These are phyloP conservation scores for Globisporangium paroecandrum DNA, from an alignment of 352 stramenopile genomes.

Conservation along the genomic window DNA sequence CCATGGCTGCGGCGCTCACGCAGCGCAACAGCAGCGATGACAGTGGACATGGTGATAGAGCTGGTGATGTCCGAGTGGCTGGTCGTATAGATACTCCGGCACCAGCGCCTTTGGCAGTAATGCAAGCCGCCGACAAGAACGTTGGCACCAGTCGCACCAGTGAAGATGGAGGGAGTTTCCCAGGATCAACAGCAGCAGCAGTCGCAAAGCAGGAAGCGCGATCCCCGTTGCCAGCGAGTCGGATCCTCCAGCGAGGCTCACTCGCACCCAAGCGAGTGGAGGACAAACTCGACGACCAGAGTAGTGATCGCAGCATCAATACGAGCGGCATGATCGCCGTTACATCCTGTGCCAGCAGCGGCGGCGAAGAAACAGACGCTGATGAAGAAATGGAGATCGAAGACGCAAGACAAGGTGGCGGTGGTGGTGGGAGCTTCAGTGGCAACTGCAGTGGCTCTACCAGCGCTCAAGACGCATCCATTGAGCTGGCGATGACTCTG, in stretches of 20 bases:
- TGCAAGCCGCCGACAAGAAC: not conserved
- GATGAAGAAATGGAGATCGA: conserved; percentile 15
- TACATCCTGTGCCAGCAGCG: not conserved
- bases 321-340: conserved; percentile 3
- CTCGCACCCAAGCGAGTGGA: conserved; percentile 5
- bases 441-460: not conserved
- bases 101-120: not conserved
- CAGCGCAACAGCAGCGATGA: conserved; percentile 3
- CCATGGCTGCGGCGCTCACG: conserved; percentile 25
- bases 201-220: not conserved
- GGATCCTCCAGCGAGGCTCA: conserved; percentile 14
- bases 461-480: conserved; percentile 28
- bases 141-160: not conserved
- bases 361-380: conserved; percentile 4
- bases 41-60: not conserved
- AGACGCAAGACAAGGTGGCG: conserved; percentile 2
- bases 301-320: not conserved
- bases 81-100: not conserved
- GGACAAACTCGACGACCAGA: not conserved
- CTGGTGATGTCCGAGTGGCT: conserved; percentile 1
- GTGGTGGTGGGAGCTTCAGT: not conserved
- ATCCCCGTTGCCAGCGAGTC: conserved; percentile 11
- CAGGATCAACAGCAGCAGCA: not conserved
- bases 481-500: conserved; percentile 55
- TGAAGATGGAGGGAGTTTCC: not conserved